Conservation (phyloP, 768 basidiomycete species). For the Tubosaeta sp. region DNA sequence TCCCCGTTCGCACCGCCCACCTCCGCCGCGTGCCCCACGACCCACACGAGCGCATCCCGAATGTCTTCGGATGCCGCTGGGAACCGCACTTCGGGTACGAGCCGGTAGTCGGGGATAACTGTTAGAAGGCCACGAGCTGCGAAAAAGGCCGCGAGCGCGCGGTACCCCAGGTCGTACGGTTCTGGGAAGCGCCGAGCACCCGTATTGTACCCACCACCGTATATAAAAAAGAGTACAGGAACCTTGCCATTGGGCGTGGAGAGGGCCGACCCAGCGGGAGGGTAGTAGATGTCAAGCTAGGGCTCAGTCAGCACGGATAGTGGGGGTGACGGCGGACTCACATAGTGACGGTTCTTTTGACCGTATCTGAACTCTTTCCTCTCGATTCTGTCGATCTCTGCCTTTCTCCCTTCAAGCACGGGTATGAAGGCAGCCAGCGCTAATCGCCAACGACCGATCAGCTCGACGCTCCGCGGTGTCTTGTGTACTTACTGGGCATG, state of each 20-base stretch:
- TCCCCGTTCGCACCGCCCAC: conserved; percentile 14
- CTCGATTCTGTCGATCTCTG: conserved; percentile 44
- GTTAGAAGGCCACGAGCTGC: conserved; percentile 55
- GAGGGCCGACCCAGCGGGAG: conserved; percentile 27
- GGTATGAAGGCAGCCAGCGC: conserved; percentile 48
- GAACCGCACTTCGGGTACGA: conserved; percentile 53
- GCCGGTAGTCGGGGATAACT: conserved; percentile 67
- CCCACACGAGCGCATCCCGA: conserved; percentile 57
- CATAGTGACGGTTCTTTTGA: conserved; percentile 37
- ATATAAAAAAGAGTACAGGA: conserved; percentile 59
- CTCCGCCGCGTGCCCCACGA: conserved; percentile 33
- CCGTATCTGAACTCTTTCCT: conserved; percentile 58
- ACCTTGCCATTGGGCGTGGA: conserved; percentile 27
- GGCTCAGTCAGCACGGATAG: background rate
- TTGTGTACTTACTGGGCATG: conserved; percentile 31
- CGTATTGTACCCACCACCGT: conserved; percentile 59
- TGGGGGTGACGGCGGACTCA: background rate
- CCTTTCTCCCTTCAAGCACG: conserved; percentile 44
- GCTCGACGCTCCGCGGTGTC: background rate
- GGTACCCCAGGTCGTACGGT: conserved; percentile 49
- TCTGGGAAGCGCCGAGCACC: conserved; percentile 47
- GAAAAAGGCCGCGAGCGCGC: conserved; percentile 59
- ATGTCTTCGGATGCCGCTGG: conserved; percentile 55
- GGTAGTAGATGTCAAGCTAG: conserved; percentile 69
- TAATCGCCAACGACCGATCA: conserved; percentile 21